phyloP scores from a whole-genome alignment of 2,329 filamentous ascomycete genomes.

The Colletotrichum sp. region DNA sequence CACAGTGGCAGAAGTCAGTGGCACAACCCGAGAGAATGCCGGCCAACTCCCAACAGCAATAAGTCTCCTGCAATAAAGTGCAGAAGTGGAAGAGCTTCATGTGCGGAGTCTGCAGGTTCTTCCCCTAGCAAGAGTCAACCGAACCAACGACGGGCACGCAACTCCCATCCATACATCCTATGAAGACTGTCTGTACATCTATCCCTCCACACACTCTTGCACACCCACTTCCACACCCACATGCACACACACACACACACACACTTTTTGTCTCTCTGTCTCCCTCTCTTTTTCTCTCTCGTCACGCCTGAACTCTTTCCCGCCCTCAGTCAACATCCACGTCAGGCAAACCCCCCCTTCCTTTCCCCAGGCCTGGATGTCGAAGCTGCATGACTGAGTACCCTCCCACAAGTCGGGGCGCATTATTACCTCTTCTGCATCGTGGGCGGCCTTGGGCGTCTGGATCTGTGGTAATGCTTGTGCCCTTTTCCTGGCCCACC shows the following conservation, averaged over 20 bases:
- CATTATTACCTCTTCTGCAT: slow-evolving; percentile 4
- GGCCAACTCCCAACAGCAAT: slow-evolving; percentile 3
- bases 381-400: not conserved
- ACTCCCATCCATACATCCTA: not conserved
- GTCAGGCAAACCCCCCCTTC: not conserved
- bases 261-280: not conserved
- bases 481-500: not conserved
- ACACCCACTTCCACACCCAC: not conserved
- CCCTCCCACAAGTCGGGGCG: not conserved
- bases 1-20: slow-evolving; percentile 7
- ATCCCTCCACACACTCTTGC: not conserved
- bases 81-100: slow-evolving; percentile 15
- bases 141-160: slow-evolving; percentile 7
- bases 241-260: not conserved
- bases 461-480: not conserved
- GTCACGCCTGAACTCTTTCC: not conserved
- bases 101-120: slow-evolving; percentile 6
- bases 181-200: not conserved
- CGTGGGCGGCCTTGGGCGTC: not conserved
- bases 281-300: not conserved
- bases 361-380: not conserved
- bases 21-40: slow-evolving; percentile 15
- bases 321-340: not conserved
- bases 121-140: not conserved
- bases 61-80: slow-evolving; percentile 14